A percentile compares a stretch with the other conserved stretches of the same genome.
phyloP scores from a whole-genome alignment of 306 rosid genomes.

The Corylus heterophylla region DNA sequence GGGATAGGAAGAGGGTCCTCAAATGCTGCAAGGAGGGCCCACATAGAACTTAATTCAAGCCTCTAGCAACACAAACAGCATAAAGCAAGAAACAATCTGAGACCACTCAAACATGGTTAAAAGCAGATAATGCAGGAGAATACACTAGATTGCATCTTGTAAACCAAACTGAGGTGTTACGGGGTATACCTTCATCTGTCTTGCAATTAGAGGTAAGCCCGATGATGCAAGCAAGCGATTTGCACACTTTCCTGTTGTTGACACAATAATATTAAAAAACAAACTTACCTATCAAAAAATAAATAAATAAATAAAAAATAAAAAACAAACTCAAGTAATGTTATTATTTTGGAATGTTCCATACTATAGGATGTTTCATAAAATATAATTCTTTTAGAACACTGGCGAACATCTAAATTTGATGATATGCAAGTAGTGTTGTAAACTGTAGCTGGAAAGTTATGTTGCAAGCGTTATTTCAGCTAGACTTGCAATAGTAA shows the following conservation, averaged over 20 bases:
- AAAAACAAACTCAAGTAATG: not conserved
- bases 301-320: not conserved
- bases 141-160: conserved; percentile 13
- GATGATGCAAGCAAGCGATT: conserved; percentile 87
- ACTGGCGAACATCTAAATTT: not conserved
- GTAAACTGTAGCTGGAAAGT: not conserved
- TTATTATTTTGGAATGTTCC: not conserved
- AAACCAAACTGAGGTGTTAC: conserved; percentile 13
- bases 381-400: not conserved
- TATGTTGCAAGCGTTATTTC: not conserved
- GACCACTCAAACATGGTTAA: conserved; percentile 10
- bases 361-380: not conserved
- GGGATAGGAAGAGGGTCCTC: conserved; percentile 78
- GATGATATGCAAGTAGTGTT: not conserved
- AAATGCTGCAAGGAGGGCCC: conserved; percentile 97
- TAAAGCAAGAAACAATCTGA: conserved; percentile 23
- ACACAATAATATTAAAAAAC: conserved; percentile 19
- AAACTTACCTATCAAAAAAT: not conserved
- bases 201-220: conserved; percentile 76
- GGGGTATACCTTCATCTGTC: conserved; percentile 78
- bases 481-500: conserved; percentile 1
- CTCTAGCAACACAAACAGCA: conserved; percentile 50
- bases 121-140: conserved; percentile 14
- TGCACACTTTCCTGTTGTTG: conserved; percentile 82
- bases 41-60: conserved; percentile 87